Evolutionary conservation across 208 protist species (phyloP).

Genomic region (Acanthamoeba triangularis): DNA sequence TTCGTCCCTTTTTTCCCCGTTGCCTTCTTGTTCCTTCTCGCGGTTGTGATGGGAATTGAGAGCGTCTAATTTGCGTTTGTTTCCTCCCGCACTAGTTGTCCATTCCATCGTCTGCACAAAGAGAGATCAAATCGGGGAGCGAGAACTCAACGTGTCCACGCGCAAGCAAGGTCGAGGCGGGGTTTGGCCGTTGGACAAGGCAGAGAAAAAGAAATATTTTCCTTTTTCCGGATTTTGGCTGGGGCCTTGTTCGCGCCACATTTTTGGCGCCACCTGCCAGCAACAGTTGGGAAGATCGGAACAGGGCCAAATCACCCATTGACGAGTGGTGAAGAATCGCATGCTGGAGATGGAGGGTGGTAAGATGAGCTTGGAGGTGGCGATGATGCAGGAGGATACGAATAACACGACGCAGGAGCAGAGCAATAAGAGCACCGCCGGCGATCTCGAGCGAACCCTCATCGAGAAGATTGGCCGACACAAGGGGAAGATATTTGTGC

Average conservation of each 20-base stretch:
- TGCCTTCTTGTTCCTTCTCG: not conserved
- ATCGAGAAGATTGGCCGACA: not conserved
- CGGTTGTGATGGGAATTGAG: not conserved
- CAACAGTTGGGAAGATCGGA: too few relatives aligned
- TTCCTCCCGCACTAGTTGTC: not conserved
- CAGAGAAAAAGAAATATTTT: slow-evolving; percentile 10
- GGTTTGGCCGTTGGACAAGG: not conserved
- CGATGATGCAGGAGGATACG: not conserved
- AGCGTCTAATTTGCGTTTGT: slow-evolving; percentile 12
- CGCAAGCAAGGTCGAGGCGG: not conserved
- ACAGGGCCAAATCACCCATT: too few relatives aligned
- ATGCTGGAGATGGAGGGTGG: too few relatives aligned
- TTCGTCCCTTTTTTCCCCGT: not conserved
- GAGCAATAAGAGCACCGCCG: too few relatives aligned
- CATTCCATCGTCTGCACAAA: slow-evolving; percentile 15
- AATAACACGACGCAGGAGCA: too few relatives aligned
- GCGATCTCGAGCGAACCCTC: not conserved
- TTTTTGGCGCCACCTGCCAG: not conserved
- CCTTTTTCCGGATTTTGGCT: not conserved
- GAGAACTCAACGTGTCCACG: not conserved
- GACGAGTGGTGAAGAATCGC: not conserved
- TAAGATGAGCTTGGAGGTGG: not conserved
- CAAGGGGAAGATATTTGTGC: not conserved
- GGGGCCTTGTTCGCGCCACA: not conserved
- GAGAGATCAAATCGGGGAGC: not conserved